Conservation (phyloP, 129 eudicot genomes). For the Flaveria trinervia region DNA sequence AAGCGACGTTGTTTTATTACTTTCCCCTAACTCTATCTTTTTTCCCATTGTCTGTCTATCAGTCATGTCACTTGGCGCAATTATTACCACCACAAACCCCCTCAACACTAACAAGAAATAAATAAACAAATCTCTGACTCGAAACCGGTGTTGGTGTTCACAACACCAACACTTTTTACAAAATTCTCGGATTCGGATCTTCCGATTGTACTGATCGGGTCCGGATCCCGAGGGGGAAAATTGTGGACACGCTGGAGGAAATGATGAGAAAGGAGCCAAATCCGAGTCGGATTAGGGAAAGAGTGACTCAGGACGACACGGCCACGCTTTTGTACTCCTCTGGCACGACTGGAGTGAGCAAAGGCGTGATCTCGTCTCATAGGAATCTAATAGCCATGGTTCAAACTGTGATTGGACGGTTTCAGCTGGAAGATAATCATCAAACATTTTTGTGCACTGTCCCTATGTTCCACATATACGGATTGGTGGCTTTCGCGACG, state of each 20-base stretch:
- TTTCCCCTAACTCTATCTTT: constrained; percentile 82
- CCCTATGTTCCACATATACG: constrained; percentile 97
- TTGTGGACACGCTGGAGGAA: constrained; percentile 41
- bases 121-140: constrained; percentile 80
- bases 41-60: constrained; percentile 90
- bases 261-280: constrained; percentile 60
- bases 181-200: constrained; percentile 57
- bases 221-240: constrained; percentile 13
- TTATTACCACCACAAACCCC: constrained; percentile 91
- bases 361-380: constrained; percentile 94
- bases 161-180: constrained; percentile 51
- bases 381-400: constrained; percentile 81
- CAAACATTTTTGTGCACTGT: constrained; percentile 78
- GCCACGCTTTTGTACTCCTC: constrained; percentile 90
- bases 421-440: constrained; percentile 32
- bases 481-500: constrained; percentile 78
- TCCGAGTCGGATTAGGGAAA: constrained; percentile 49
- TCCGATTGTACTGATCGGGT: constrained; percentile 60
- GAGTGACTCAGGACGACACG: constrained; percentile 66
- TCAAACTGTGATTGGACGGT: constrained; percentile 56
- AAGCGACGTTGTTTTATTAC: constrained; percentile 77
- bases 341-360: constrained; percentile 94
- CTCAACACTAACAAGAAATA: constrained; percentile 72
- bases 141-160: constrained; percentile 74
- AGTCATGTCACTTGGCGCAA: constrained; percentile 88